phyloP scores from a whole-genome alignment of 495 filamentous ascomycete genomes.

The Delitschia confertaspora region DNA sequence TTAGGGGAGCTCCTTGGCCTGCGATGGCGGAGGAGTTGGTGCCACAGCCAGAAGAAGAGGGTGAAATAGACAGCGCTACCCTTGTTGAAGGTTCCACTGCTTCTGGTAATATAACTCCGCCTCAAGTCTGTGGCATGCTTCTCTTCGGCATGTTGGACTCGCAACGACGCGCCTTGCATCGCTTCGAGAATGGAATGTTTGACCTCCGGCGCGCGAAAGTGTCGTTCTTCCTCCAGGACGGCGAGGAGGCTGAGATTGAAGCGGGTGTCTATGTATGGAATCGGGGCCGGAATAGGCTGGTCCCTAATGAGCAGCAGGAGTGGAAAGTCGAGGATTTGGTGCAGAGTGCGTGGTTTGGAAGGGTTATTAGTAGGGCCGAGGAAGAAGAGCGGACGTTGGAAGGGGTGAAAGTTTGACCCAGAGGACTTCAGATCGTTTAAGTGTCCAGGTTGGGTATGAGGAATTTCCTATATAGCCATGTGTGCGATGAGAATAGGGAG shows the following conservation, averaged over 20 bases:
- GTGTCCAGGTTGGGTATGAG: too few relatives aligned
- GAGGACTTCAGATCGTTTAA: too few relatives aligned
- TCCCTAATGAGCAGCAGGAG: neutral
- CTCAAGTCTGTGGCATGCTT: slow-evolving; percentile 5
- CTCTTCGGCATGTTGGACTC: slow-evolving; percentile 6
- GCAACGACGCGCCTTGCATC: slow-evolving; percentile 2
- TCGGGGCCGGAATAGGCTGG: neutral
- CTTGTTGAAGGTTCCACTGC: too few relatives aligned
- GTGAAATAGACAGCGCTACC: too few relatives aligned
- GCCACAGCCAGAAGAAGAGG: too few relatives aligned
- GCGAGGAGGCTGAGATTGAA: neutral
- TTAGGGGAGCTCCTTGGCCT: neutral
- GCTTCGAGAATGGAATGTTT: slow-evolving; percentile 6
- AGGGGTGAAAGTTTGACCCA: neutral
- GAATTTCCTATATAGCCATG: too few relatives aligned
- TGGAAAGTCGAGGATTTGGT: slow-evolving; percentile 2
- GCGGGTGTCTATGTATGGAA: slow-evolving; percentile 8
- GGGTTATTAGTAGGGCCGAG: neutral
- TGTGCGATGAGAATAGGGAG: too few relatives aligned
- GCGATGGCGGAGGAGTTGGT: too few relatives aligned
- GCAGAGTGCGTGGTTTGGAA: slow-evolving; percentile 1
- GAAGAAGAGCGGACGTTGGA: slow-evolving; percentile 3
- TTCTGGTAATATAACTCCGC: neutral
- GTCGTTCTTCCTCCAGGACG: neutral
- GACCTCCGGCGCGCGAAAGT: slow-evolving; percentile 4